Conservation (phyloP, 129 eudicot genomes). For the Heracleum sosnowskyi region DNA sequence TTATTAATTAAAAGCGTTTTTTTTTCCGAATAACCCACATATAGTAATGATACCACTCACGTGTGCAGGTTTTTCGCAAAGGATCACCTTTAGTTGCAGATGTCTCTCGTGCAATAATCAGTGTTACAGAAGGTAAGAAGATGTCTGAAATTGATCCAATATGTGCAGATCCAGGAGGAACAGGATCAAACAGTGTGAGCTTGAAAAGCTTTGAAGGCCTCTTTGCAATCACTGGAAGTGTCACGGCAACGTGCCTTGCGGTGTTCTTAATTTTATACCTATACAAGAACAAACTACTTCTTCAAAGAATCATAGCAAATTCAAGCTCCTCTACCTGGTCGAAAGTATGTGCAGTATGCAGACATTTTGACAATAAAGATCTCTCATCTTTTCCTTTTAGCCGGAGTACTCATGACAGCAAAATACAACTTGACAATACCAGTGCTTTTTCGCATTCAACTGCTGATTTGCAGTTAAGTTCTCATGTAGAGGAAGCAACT, state of each 20-base stretch:
- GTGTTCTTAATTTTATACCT: neutral
- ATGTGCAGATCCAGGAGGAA: neutral
- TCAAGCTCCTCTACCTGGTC: constrained; percentile 9
- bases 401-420: constrained; percentile 4
- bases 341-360: constrained; percentile 4
- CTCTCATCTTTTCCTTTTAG: constrained; percentile 13
- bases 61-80: constrained; percentile 9
- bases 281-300: neutral
- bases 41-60: neutral
- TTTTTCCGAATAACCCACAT: no score
- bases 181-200: constrained; percentile 7
- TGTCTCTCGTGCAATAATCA: constrained; percentile 6
- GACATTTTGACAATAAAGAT: constrained; percentile 10
- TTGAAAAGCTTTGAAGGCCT: constrained; percentile 17
- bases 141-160: neutral
- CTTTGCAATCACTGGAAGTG: constrained; percentile 18
- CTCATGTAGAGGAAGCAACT: neutral
- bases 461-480: neutral
- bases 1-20: no score
- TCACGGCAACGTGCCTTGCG: constrained; percentile 3
- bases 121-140: constrained; percentile 8
- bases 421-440: neutral
- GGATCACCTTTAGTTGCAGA: constrained; percentile 16
- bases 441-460: neutral
- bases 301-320: constrained; percentile 7